Evolutionary conservation across 148 eudicot species (phyloP), one percentile per base, ranked within the genome.

Genomic region (Cornus florida): DNA sequence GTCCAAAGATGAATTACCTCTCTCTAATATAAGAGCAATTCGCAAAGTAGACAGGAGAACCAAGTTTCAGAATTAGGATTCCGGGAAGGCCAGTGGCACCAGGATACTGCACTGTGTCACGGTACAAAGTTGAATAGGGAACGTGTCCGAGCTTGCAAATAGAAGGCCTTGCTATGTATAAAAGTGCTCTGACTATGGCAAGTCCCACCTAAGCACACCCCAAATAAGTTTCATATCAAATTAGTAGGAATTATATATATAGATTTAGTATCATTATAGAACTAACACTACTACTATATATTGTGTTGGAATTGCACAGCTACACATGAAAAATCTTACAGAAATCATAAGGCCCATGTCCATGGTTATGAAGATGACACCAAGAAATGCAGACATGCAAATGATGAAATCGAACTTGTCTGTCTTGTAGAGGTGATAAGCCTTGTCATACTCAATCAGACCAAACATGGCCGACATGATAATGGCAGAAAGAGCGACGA

Each of bases 381-480:
- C 99, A 75, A 93, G 46, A 84, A 92, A 96, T 0, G 95, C 97
- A 70, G 78, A 82, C 90, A 96, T 93, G 75, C 98, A 93, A 23
- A 96, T 92, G 70, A 78, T 22, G 79, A 93, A 96, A 75, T 96
- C 99, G 32, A 91, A 96, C 74, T 92, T 96, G 81, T 96, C 99
- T 1, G 92, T 91, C 80, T 94, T 88, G 82, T 46, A 90, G 10
- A 93, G 86, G 75, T 90, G 94, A 79, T 74, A 81, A 1, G 78
- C 81, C 82, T 92, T 87, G 5, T 89, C 81, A 50, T 86, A 96
- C 68, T 96, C 91, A 24, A 96, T 86, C 23, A 96, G 86, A 10
- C 95, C 97, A 10, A 96, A 78, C 98, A 96, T 94, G 0, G 99
- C 99, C 22, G 97, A 85, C 86, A 90, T 92, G 77, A 96, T 96